Base-by-base conservation (phyloP, 495 filamentous ascomycete species). In the Xylaria castorea region DNA sequence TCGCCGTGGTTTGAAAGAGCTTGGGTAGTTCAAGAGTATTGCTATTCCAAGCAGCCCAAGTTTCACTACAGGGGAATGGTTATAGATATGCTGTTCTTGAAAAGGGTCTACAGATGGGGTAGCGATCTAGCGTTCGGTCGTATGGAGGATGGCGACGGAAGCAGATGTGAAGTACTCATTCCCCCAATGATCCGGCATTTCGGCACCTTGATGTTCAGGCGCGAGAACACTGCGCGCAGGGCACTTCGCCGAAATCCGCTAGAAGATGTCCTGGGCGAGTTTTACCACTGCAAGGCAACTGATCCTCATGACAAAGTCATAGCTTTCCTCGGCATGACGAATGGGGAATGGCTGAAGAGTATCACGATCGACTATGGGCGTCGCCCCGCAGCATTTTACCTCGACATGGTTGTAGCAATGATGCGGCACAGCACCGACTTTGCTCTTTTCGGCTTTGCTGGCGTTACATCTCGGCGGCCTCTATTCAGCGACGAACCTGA, bases 1-100 rank as follows among this genome's bases (percentile, higher is more conserved):
- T 57, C 53, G 18, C 53, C 53, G 32, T 57, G 53, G 53, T 57
- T 57, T 32, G 53, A 57, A 32, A 27, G 53, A 32, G 53, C 53
- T 18, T 57, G 53, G 53, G 53, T 57, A 25, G 18, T 57, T 57
- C 53, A 57, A 9, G 53, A 57, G 7, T 57, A 57, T 20, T 57
- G 53, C 27, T 57, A 57, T 30, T 57, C 53, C 11, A 57, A 32
- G 32, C 11, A 32, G 27, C 25, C 53, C 53, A 57, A 57, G 3
- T 57, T 57, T 57, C 53, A 57, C 53, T 57, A 57, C 53, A 30
- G 27, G 14, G 25, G 30, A 32, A 32, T 57, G 14, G 5, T 5
- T 1, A 57, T 57, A 32, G 18, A 16, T 16, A 32, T 30, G 3
- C 30, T 32, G 12, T 57, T 57, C 30, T 32, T 57, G 53, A 18